These are phyloP conservation scores for Penicillium sp. DNA, from an alignment of 2,329 filamentous ascomycete species.

Conservation along the genomic window DNA sequence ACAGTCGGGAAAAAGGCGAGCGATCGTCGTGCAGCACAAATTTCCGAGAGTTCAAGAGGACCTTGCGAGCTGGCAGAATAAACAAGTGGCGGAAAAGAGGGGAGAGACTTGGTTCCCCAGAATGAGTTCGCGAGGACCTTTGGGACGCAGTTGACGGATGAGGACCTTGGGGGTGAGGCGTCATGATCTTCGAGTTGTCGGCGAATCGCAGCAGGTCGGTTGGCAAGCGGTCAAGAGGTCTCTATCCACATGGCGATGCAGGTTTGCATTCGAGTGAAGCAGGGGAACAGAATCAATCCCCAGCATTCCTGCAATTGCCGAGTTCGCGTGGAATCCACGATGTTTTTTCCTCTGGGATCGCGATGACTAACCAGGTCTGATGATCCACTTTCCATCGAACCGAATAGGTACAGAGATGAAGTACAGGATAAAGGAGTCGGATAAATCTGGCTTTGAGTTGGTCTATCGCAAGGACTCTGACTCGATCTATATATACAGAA, in stretches of 20 bases:
- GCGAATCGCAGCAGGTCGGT: constrained; percentile 13
- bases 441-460: too few species aligned
- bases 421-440: too few species aligned
- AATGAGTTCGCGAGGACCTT: constrained; percentile 8
- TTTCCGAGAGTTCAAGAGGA: constrained; percentile 12
- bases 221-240: constrained; percentile 11
- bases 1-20: constrained; percentile 18
- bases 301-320: too few species aligned
- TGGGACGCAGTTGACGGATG: constrained; percentile 14
- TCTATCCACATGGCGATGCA: background rate
- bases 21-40: constrained; percentile 16
- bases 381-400: background rate
- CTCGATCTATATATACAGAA: too few species aligned
- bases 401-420: too few species aligned
- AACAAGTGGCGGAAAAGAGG: background rate
- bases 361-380: constrained; percentile 7
- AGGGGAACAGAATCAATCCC: constrained; percentile 1
- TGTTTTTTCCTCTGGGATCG: constrained; percentile 1
- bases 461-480: too few species aligned
- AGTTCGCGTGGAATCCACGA: background rate
- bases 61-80: constrained; percentile 12
- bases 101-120: background rate
- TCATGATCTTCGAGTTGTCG: constrained; percentile 17
- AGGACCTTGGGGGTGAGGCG: constrained; percentile 33
- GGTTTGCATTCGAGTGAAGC: background rate